Base-by-base conservation (phyloP, 73 alveolate species). In the Uronychia binucleata region DNA sequence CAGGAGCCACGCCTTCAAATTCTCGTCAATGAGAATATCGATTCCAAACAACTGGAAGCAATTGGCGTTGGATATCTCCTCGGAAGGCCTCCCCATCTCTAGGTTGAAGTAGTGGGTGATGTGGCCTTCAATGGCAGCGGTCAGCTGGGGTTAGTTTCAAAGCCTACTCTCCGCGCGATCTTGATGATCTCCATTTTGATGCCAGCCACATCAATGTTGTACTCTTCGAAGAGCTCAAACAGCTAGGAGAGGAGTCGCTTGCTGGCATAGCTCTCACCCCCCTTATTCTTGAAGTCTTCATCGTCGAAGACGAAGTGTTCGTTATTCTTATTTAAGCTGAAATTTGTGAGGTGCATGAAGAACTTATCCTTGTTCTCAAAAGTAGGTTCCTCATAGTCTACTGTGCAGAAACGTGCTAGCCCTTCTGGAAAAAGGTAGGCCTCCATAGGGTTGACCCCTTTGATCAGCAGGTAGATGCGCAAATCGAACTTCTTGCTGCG, bases 341-440 rank as follows among this genome's bases (percentile, higher is more conserved):
- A 96, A 79, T 96, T 96, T 1, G 99, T 96, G 86, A 96, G 34
- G 81, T 96, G 99, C 97, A 94, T 93, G 79, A 82, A 93, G 0
- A 93, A 83, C 74, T 90, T 86, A 27, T 88, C 86, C 75, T 94
- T 58, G 79, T 96, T 96, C 34, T 90, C 93, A 0, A 35, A 74
- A 28, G 82, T 74, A 8, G 99, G 99, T 57, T 90, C 84, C 74
- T 90, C 93, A 90, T 96, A 98, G 34, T 91, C 97, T 1, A 86
- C 98, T 58, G 97, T 90, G 81, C 98, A 89, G 81, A 96, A 93
- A n/a, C 99, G 88, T 26, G 98, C 99, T 86, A 97, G 82, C 26
- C 99, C 99, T 86, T 97, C 99, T 83, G 94, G 87, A 89, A 94
- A 93, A 28, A 98, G 86, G 80, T 93, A 98, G 26, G 94, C 89